phyloP scores from a whole-genome alignment of 768 basidiomycete genomes.

The Naganishia kalamii region DNA sequence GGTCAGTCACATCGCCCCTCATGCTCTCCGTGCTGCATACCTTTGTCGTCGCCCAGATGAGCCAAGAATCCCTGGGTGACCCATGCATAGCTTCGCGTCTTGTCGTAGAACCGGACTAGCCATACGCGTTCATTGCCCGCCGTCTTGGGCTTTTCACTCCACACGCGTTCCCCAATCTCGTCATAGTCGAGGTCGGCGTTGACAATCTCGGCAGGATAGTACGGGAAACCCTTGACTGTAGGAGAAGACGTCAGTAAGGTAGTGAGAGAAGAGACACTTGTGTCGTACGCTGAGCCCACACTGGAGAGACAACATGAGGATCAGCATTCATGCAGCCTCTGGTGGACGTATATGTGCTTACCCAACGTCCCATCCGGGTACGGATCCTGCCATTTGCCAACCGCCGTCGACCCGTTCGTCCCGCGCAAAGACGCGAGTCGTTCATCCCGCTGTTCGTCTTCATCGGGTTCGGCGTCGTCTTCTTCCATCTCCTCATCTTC shows the following conservation, averaged over 20 bases:
- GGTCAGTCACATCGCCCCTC: neutral
- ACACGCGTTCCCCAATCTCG: constrained; percentile 52
- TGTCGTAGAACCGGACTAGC: constrained; percentile 76
- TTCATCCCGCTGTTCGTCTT: constrained; percentile 17
- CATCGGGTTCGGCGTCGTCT: constrained; percentile 3
- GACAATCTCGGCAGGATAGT: constrained; percentile 69
- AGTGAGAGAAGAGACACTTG: constrained; percentile 47
- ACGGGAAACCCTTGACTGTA: constrained; percentile 58
- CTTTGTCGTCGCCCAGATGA: constrained; percentile 62
- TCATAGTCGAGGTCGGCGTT: constrained; percentile 61
- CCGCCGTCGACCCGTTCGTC: neutral
- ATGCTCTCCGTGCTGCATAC: constrained; percentile 49
- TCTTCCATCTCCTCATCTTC: neutral
- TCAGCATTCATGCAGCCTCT: constrained; percentile 67
- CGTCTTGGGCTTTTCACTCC: constrained; percentile 31
- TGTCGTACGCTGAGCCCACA: constrained; percentile 18
- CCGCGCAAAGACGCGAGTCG: constrained; percentile 13
- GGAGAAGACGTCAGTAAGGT: constrained; percentile 34
- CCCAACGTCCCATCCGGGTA: constrained; percentile 33
- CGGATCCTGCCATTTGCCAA: constrained; percentile 18
- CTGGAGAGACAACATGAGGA: constrained; percentile 45
- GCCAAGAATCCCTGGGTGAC: constrained; percentile 56
- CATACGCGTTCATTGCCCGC: constrained; percentile 52
- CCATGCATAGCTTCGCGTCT: constrained; percentile 60
- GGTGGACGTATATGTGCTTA: constrained; percentile 12